These are phyloP conservation scores for Elaeis guineensis DNA, from an alignment of 176 grass and related monocot species.

Conservation along the genomic window DNA sequence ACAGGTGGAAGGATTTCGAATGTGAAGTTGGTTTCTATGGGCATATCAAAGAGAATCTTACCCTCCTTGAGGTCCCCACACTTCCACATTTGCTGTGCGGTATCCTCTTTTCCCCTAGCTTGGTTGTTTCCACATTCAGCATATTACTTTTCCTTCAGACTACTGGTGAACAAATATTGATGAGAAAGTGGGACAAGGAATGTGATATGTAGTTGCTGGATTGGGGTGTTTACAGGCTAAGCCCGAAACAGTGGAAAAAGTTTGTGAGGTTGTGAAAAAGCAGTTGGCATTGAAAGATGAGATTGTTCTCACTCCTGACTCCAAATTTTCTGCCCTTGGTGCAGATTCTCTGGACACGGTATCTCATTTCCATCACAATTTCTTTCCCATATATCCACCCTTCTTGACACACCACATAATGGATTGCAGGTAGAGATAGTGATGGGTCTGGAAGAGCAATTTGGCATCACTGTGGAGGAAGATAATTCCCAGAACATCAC, in stretches of 20 bases:
- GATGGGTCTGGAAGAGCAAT: constrained; percentile 81
- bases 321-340: constrained; percentile 52
- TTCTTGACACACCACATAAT: no score
- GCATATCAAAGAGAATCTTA: constrained; percentile 8
- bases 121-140: neutral
- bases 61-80: constrained; percentile 20
- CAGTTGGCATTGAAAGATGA: constrained; percentile 57
- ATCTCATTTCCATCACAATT: neutral
- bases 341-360: constrained; percentile 88
- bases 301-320: constrained; percentile 35
- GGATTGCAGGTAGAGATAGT: constrained; percentile 68
- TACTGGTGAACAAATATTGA: no score
- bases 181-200: no score
- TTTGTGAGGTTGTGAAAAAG: constrained; percentile 62
- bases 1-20: constrained; percentile 16
- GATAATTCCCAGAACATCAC: constrained; percentile 67
- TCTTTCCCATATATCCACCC: no score
- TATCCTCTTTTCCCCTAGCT: constrained; percentile 5
- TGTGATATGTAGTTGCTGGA: neutral
- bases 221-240: constrained; percentile 33
- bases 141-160: no score
- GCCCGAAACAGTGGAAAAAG: constrained; percentile 62
- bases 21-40: constrained; percentile 23
- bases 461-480: constrained; percentile 65
- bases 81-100: constrained; percentile 35